phyloP scores from a whole-genome alignment of 345 rosid genomes.

The Citrus medica region DNA sequence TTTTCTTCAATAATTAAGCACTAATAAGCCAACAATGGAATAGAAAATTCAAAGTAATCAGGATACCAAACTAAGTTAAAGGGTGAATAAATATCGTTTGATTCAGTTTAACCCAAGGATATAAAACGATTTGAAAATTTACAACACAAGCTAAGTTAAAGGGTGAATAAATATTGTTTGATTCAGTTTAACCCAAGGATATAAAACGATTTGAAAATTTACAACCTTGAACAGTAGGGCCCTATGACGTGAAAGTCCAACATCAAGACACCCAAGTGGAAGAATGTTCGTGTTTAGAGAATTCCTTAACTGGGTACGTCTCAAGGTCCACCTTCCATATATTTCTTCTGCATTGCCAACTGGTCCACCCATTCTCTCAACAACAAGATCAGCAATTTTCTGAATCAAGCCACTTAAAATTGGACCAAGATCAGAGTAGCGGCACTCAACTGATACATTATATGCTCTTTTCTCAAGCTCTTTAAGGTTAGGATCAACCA shows the following conservation, averaged over 20 bases:
- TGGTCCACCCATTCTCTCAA: constrained; percentile 85
- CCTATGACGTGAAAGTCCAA: constrained; percentile 95
- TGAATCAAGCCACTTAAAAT: constrained; percentile 60
- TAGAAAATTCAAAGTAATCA: background rate
- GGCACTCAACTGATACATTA: constrained; percentile 46
- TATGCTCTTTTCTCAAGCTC: constrained; percentile 65
- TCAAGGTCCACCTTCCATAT: constrained; percentile 63
- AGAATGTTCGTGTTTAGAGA: constrained; percentile 58
- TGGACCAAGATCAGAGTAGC: constrained; percentile 36
- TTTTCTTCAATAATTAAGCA: constrained; percentile 3
- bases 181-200: constrained; percentile 4
- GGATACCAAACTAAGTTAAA: background rate
- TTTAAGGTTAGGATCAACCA: constrained; percentile 64
- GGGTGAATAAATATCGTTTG: background rate
- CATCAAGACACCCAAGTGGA: constrained; percentile 83
- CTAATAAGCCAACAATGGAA: background rate
- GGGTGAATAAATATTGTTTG: background rate
- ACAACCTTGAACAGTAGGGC: constrained; percentile 95
- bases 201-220: constrained; percentile 2
- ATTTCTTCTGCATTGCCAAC: constrained; percentile 86
- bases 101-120: constrained; percentile 4
- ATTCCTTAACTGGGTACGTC: constrained; percentile 57
- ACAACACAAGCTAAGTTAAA: constrained; percentile 28
- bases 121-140: constrained; percentile 2
- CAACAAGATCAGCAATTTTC: constrained; percentile 91